A percentile compares a stretch with the other conserved stretches of the same genome.
These are phyloP conservation scores for Coriaria nepalensis DNA, from an alignment of 306 rosid genomes.

Conservation along the genomic window DNA sequence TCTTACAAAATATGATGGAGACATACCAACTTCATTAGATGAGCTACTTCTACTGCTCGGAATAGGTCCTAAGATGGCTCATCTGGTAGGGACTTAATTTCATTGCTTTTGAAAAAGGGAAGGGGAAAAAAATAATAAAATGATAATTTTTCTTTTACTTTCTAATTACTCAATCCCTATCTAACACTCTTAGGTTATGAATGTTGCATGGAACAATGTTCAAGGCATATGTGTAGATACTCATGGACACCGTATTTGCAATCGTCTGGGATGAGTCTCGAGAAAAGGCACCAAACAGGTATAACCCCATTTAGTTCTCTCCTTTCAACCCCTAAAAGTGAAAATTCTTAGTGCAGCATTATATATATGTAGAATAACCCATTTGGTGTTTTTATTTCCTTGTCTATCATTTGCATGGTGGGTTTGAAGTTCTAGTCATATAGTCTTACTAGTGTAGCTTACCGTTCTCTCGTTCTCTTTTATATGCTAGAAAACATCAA, in stretches of 20 bases:
- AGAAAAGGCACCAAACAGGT: slow-evolving; percentile 68
- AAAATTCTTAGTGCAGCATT: too few relatives aligned
- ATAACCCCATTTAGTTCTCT: slow-evolving; percentile 8
- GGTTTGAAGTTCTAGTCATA: too few relatives aligned
- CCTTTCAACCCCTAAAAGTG: slow-evolving; percentile 5
- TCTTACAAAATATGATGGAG: slow-evolving; percentile 67
- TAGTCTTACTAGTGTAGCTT: slow-evolving; percentile 9
- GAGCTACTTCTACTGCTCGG: slow-evolving; percentile 87
- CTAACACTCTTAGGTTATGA: slow-evolving; percentile 51
- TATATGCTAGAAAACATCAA: slow-evolving; percentile 48
- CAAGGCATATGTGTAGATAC: slow-evolving; percentile 97
- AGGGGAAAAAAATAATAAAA: too few relatives aligned
- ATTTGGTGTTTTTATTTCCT: too few relatives aligned
- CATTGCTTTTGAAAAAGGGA: slow-evolving; percentile 6
- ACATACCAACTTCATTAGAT: slow-evolving; percentile 70
- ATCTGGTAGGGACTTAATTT: slow-evolving; percentile 42
- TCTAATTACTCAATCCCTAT: too few relatives aligned
- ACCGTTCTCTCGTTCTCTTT: slow-evolving; percentile 5
- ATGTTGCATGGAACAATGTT: slow-evolving; percentile 80
- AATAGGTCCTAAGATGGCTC: slow-evolving; percentile 97
- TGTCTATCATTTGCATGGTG: too few relatives aligned
- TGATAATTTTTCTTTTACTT: too few relatives aligned
- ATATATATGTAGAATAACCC: too few relatives aligned
- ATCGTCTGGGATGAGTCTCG: slow-evolving; percentile 87
- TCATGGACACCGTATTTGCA: slow-evolving; percentile 86